These are phyloP conservation scores for Fagopyrum homotropicum DNA, from an alignment of 148 eudicot genomes.

Conservation along the genomic window DNA sequence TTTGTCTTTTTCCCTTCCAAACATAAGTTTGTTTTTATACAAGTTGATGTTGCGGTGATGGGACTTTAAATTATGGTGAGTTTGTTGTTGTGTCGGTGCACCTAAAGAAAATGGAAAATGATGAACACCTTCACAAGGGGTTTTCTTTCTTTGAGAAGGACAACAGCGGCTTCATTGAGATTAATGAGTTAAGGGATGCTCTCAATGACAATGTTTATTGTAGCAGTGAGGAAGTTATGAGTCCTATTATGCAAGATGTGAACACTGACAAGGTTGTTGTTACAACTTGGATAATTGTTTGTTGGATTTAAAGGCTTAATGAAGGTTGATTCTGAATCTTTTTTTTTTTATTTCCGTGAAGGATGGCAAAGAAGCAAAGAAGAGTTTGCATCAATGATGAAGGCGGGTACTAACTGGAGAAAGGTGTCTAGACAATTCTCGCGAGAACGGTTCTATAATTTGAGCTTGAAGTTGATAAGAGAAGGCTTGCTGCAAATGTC, in stretches of 20 bases:
- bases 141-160: conserved; percentile 63
- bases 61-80: conserved; percentile 58
- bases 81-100: conserved; percentile 64
- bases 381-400: conserved; percentile 79
- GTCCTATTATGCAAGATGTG: conserved; percentile 73
- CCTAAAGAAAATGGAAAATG: conserved; percentile 62
- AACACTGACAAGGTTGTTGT: conserved; percentile 62
- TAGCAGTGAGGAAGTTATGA: conserved; percentile 52
- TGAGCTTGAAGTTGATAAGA: conserved; percentile 60
- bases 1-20: not conserved
- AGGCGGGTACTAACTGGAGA: conserved; percentile 76
- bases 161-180: conserved; percentile 63
- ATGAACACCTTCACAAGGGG: conserved; percentile 69
- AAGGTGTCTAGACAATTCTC: conserved; percentile 80
- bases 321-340: not conserved
- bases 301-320: not conserved
- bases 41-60: conserved; percentile 79
- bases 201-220: conserved; percentile 49
- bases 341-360: conserved; percentile 10
- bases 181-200: conserved; percentile 64
- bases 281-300: not conserved
- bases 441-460: conserved; percentile 65
- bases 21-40: conserved; percentile 18
- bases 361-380: conserved; percentile 81
- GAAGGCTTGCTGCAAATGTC: conserved; percentile 46